Base-by-base conservation (phyloP, 495 filamentous ascomycete species). In the Podospora fimiseda region DNA sequence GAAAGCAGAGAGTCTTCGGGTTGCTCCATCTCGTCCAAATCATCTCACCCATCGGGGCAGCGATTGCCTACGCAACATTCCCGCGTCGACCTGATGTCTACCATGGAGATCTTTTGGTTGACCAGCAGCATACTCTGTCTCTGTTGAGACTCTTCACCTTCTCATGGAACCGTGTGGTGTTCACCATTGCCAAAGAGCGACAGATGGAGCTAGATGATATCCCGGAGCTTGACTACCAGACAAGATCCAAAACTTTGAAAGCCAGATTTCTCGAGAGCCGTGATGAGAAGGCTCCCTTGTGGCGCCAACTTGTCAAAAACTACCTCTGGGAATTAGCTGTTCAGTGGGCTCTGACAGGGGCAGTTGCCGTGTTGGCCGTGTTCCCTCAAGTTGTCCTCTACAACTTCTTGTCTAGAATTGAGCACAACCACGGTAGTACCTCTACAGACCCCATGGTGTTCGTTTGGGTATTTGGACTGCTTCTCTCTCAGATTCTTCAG, bases 321-420 rank as follows among this genome's bases (percentile, higher is more conserved):
- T 73, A 86, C 56, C 67, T 64, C 43, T 52, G 57, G 0, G 56
- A 74, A 15, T 58, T 87, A 16, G 42, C 67, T 0, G 51, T 74
- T 9, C 82, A 86, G 56, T 72, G 69, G 33, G 13, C 62, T 3
- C 62, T 84, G 18, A 78, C 76, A 8, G 9, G 79, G 0, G n/a
- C 78, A 2, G 66, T 69, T 38, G 74, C 76, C 14, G 59, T 80
- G 16, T 55, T 80, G 13, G 71, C 74, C 27, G 83, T 86, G 45
- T 74, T 77, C 6, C 85, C 85, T 0, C 84, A 86, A 53, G 63
- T 83, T 2, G 78, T 81, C 0, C 66, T 85, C 40, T 82, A 74
- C 48, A 68, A 77, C 24, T 76, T 89, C 50, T 60, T 89, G 24
- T 72, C 58, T 70, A 57, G 51, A 3, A 70, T 89, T 9, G 84